Conservation (phyloP, 2,329 filamentous ascomycete genomes). For the Lachnellula occidentalis region DNA sequence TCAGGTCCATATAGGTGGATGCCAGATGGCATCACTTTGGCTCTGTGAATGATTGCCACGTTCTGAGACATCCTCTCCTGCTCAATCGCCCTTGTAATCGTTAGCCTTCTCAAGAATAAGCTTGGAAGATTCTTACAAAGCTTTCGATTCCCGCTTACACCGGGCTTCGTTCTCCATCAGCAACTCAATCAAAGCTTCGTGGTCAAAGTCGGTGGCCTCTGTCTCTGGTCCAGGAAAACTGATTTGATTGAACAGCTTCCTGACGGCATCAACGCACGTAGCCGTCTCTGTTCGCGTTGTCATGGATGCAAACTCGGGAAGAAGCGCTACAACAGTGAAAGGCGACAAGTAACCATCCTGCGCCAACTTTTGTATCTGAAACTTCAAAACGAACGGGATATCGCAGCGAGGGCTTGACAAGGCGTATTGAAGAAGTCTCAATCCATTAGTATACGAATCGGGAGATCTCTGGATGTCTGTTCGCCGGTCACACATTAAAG, state of each 20-base stretch:
- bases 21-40: constrained; percentile 52
- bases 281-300: constrained; percentile 28
- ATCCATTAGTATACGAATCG: constrained; percentile 13
- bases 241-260: constrained; percentile 46
- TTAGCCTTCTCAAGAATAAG: not conserved
- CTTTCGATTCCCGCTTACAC: constrained; percentile 23
- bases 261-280: constrained; percentile 49
- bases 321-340: constrained; percentile 40
- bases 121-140: not conserved
- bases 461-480: constrained; percentile 8
- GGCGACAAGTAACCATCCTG: constrained; percentile 59
- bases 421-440: constrained; percentile 15
- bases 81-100: constrained; percentile 20
- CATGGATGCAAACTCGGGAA: constrained; percentile 35
- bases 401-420: constrained; percentile 20
- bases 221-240: constrained; percentile 48
- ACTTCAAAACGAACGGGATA: constrained; percentile 50
- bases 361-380: constrained; percentile 59
- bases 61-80: constrained; percentile 13
- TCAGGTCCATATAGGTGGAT: constrained; percentile 56
- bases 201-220: constrained; percentile 38
- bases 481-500: constrained; percentile 24
- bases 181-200: constrained; percentile 39
- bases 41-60: constrained; percentile 23
- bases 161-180: constrained; percentile 36